Evolutionary conservation across 345 rosid species (phyloP).

Genomic region (Camelina hispida): DNA sequence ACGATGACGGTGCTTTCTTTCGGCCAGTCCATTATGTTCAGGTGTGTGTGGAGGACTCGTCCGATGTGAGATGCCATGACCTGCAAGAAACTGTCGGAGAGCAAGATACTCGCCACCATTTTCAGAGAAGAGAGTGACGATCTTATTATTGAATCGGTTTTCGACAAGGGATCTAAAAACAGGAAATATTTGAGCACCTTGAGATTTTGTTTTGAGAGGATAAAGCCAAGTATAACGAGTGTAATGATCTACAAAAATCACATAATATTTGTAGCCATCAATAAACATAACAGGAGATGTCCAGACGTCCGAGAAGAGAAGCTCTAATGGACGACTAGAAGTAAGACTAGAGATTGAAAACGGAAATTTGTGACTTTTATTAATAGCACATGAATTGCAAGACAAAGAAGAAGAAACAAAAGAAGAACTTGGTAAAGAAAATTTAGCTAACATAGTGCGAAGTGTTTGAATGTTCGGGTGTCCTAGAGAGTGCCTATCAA

Average conservation of each 20-base stretch:
- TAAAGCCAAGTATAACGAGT: neutral
- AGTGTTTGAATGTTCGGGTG: neutral
- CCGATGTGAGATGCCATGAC: fast-evolving
- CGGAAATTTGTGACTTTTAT: too few species aligned
- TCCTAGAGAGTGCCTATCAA: neutral
- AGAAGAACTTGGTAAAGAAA: neutral
- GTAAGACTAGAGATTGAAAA: too few species aligned
- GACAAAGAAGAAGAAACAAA: neutral
- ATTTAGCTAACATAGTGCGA: neutral
- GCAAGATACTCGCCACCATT: neutral
- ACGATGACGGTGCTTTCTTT: neutral
- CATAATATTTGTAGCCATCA: neutral
- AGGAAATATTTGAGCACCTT: neutral
- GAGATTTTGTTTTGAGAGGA: neutral
- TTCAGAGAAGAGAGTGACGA: neutral
- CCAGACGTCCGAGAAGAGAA: too few species aligned
- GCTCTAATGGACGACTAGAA: too few species aligned
- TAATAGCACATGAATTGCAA: too few species aligned
- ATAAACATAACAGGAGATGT: neutral
- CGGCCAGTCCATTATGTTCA: neutral
- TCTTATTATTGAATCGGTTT: neutral
- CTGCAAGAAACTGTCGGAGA: too few species aligned
- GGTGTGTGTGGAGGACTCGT: neutral
- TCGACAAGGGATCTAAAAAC: neutral
- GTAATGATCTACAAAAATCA: neutral